phyloP scores from a whole-genome alignment of 768 basidiomycete species.

The Hysterangium stoloniferum region DNA sequence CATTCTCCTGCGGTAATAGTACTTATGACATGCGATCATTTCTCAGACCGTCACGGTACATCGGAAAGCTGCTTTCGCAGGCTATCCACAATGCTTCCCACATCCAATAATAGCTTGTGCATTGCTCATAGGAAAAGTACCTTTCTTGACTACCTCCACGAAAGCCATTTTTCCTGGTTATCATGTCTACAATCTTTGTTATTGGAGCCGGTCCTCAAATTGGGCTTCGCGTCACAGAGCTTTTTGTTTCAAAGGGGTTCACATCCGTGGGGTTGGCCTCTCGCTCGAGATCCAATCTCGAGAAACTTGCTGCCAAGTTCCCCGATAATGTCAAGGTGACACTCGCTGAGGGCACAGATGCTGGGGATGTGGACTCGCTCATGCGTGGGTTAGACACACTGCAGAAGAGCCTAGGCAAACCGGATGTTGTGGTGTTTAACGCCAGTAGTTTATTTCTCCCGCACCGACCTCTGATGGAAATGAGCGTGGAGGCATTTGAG shows the following conservation, averaged over 20 bases:
- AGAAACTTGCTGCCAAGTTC: not conserved
- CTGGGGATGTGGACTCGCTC: not conserved
- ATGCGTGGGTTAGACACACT: not conserved
- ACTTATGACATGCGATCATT: too few relatives aligned
- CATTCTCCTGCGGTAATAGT: too few relatives aligned
- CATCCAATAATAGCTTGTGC: too few relatives aligned
- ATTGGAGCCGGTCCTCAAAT: constrained; percentile 7
- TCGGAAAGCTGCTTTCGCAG: too few relatives aligned
- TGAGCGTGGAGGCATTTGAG: not conserved
- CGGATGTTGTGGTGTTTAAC: constrained; percentile 7
- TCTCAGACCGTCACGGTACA: too few relatives aligned
- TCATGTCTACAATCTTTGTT: constrained; percentile 7
- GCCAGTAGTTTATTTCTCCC: not conserved
- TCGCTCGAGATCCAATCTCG: constrained; percentile 2
- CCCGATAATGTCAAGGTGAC: not conserved
- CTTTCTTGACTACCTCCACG: too few relatives aligned
- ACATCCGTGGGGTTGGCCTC: constrained; percentile 6
- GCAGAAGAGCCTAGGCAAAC: constrained; percentile 4
- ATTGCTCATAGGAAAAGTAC: too few relatives aligned
- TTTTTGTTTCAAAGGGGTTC: constrained; percentile 8
- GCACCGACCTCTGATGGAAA: not conserved
- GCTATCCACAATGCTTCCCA: too few relatives aligned
- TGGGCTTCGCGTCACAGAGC: not conserved
- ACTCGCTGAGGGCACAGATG: constrained; percentile 2
- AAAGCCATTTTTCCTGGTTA: too few relatives aligned